Conservation (phyloP, 1,139 yeast species). For the Magnusiomyces paraingens region DNA sequence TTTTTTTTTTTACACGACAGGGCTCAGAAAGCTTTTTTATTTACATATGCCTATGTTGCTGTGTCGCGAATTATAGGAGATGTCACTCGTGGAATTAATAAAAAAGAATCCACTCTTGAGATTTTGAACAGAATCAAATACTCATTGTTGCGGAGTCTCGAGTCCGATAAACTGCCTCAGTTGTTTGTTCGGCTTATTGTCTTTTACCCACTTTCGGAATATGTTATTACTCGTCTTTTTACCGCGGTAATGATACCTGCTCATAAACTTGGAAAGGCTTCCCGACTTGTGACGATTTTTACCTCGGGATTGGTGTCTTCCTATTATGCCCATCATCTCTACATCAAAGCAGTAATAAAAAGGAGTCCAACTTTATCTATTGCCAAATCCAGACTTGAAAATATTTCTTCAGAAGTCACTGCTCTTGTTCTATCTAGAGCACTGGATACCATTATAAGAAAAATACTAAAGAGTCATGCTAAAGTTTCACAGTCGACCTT, state of each 20-base stretch:
- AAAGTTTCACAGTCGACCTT: constrained; percentile 13
- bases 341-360: constrained; percentile 16
- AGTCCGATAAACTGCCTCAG: constrained; percentile 34
- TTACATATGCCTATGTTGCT: constrained; percentile 38
- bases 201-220: constrained; percentile 13
- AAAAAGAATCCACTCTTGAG: constrained; percentile 17
- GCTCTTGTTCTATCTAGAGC: constrained; percentile 24
- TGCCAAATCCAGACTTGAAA: constrained; percentile 15
- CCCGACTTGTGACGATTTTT: constrained; percentile 17
- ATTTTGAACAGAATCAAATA: constrained; percentile 17
- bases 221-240: constrained; percentile 15
- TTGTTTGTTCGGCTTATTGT: constrained; percentile 29
- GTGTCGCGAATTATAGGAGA: constrained; percentile 33
- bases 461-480: constrained; percentile 9
- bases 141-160: constrained; percentile 28
- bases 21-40: constrained; percentile 31
- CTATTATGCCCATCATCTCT: constrained; percentile 14
- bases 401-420: constrained; percentile 22
- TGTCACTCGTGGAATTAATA: constrained; percentile 22
- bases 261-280: not conserved
- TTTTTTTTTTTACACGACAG: constrained; percentile 9
- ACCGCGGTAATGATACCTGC: not conserved
- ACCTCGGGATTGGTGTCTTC: constrained; percentile 17
- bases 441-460: constrained; percentile 21
- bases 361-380: constrained; percentile 17